Base-by-base conservation (phyloP, 2,329 filamentous ascomycete species). In the Ascosphaera aggregata region DNA sequence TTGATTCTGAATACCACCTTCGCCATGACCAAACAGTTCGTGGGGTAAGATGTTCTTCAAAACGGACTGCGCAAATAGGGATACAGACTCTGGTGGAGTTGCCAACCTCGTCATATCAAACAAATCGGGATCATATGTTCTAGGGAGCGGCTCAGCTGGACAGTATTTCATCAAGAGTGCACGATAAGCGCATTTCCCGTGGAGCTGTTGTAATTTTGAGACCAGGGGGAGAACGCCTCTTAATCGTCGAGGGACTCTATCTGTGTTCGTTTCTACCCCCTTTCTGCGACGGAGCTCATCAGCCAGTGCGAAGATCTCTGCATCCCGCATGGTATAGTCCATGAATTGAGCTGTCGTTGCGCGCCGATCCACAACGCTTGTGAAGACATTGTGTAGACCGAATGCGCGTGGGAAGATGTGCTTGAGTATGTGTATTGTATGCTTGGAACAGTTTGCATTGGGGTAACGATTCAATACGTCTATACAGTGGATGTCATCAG, bases 331-430 rank as follows among this genome's bases (percentile, higher is more conserved):
- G 0, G 78, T 85, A 51, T 93, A 92, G 54, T 93, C 84, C 49
- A 81, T 80, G 49, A 86, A 75, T 18, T 68, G 69, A 47, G 86
- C 77, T 0, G 71, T 62, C 0, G 76, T 86, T 48, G 80, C 69
- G 37, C 59, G 66, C 17, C 51, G 53, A 51, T 89, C 68, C 13
- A 77, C 65, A 2, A 62, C 58, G 3, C 74, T 80, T 0, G 74
- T 82, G 52, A 95, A 94, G n/a, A 78, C 82, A 55, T 95, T 98
- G 51, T 92, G 82, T 2, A 98, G 61, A 11, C 72, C 71, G 50
- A 93, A 95, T 50, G 95, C 85, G 9, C 76, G 68, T 22, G 89
- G 89, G 48, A 98, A 98, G 1, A 98, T 74, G 55, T 95, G 86
- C 63, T 86, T 89, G 69, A 93, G 71, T 16, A 92, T 58, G 47